phyloP scores from a whole-genome alignment of 2,329 filamentous ascomycete genomes.

The Nemania abortiva region DNA sequence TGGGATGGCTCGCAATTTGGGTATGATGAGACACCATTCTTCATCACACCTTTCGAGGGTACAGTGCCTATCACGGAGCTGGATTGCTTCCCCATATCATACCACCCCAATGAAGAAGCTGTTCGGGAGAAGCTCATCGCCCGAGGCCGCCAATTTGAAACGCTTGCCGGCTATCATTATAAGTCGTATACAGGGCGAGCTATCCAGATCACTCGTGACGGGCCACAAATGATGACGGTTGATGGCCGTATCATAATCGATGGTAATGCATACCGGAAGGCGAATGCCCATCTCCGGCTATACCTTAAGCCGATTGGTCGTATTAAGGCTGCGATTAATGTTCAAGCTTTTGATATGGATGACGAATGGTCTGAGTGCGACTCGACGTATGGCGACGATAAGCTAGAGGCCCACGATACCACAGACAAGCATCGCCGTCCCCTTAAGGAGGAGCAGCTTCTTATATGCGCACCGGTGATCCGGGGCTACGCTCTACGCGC shows the following conservation, averaged over 20 bases:
- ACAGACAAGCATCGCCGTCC: constrained; percentile 44
- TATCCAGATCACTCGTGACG: constrained; percentile 6
- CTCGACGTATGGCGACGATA: constrained; percentile 20
- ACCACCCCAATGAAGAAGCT: constrained; percentile 41
- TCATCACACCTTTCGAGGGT: constrained; percentile 48
- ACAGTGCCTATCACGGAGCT: constrained; percentile 47
- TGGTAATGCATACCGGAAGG: constrained; percentile 1
- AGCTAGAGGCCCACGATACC: constrained; percentile 30
- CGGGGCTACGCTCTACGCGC: constrained; percentile 54
- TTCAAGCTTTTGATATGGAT: constrained; percentile 2
- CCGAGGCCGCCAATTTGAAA: constrained; percentile 52
- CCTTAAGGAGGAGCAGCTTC: constrained; percentile 53
- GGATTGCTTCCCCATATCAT: constrained; percentile 50
- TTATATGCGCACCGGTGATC: constrained; percentile 54
- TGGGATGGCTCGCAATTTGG: constrained; percentile 54
- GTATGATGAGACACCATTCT: constrained; percentile 42
- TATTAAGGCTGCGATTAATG: neutral
- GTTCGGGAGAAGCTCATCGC: constrained; percentile 47
- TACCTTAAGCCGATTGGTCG: constrained; percentile 19
- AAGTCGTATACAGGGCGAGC: constrained; percentile 31
- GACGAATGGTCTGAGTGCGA: constrained; percentile 5
- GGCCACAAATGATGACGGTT: constrained; percentile 6
- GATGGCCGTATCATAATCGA: constrained; percentile 32
- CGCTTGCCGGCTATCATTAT: constrained; percentile 52
- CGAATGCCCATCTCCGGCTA: neutral